Evolutionary conservation across 2,329 filamentous ascomycete species (phyloP).

Genomic region (Phialophora chinensis): DNA sequence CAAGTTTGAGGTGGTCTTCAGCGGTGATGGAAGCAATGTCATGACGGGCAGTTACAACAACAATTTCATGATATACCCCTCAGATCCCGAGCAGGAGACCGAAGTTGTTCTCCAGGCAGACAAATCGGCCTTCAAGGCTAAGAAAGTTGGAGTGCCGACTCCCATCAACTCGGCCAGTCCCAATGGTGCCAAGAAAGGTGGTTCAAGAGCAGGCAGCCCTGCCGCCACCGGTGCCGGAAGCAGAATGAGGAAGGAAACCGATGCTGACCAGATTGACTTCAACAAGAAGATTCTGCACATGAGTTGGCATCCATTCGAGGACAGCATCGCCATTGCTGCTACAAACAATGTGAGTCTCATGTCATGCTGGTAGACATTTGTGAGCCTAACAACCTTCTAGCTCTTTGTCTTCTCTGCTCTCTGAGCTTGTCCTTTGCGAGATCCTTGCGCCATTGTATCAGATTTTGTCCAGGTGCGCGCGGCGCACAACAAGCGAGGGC

Average conservation of each 20-base stretch:
- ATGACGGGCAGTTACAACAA: slow-evolving; percentile 99
- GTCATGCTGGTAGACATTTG: neutral
- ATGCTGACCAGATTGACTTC: slow-evolving; percentile 99
- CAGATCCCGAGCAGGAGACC: slow-evolving; percentile 92
- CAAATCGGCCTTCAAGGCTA: slow-evolving; percentile 99
- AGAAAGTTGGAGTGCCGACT: slow-evolving; percentile 97
- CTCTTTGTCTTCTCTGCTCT: slow-evolving; percentile 80
- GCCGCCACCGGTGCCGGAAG: slow-evolving; percentile 81
- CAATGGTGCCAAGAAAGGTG: slow-evolving; percentile 77
- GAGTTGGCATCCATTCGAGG: slow-evolving; percentile 99
- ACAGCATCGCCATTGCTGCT: slow-evolving; percentile 98
- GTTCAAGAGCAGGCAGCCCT: slow-evolving; percentile 86
- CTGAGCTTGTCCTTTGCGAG: slow-evolving; percentile 45
- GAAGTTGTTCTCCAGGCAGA: slow-evolving; percentile 97
- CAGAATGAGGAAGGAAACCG: slow-evolving; percentile 98
- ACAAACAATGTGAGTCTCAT: slow-evolving; percentile 89
- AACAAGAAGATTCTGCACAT: slow-evolving; percentile 99
- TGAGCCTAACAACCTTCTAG: slow-evolving; percentile 49
- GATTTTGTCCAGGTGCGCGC: slow-evolving; percentile 15
- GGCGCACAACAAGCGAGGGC: slow-evolving; percentile 1
- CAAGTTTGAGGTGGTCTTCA: slow-evolving; percentile 99
- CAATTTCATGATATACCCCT: slow-evolving; percentile 99
- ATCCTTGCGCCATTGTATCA: slow-evolving; percentile 16
- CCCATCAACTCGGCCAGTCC: slow-evolving; percentile 89
- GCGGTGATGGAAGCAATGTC: slow-evolving; percentile 95